Evolutionary conservation across 352 stramenopile genomes (phyloP).

Genomic region (Globisporangium apiculatum): DNA sequence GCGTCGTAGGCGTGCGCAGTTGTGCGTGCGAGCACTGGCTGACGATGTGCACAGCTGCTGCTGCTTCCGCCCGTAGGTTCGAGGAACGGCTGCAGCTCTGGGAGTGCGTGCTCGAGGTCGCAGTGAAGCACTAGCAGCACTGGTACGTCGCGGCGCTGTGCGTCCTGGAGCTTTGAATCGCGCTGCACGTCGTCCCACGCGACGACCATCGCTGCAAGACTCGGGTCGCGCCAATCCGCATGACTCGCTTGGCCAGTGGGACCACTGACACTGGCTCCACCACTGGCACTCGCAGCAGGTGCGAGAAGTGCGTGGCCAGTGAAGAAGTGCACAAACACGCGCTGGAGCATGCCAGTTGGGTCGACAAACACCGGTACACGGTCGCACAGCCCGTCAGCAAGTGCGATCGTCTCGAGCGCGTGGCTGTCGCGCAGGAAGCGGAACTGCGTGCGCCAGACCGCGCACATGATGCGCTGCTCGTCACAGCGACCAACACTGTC

Average conservation of each 20-base stretch:
- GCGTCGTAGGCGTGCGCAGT: slow-evolving; percentile 2
- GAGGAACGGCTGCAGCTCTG: slow-evolving; percentile 15
- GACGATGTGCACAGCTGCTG: slow-evolving; percentile 5
- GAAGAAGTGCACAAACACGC: slow-evolving; percentile 43
- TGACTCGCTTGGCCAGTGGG: not conserved
- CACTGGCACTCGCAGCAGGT: not conserved
- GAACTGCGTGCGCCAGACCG: slow-evolving; percentile 36
- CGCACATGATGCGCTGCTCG: slow-evolving; percentile 1
- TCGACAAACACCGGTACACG: slow-evolving; percentile 42
- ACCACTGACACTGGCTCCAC: slow-evolving; percentile 5
- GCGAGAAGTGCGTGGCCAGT: slow-evolving; percentile 31
- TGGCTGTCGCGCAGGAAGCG: slow-evolving; percentile 19
- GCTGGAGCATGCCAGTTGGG: slow-evolving; percentile 27
- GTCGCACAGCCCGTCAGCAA: slow-evolving; percentile 25
- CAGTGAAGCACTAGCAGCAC: slow-evolving; percentile 39
- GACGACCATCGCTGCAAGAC: slow-evolving; percentile 22
- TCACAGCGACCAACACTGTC: not conserved
- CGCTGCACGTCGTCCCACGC: slow-evolving; percentile 22
- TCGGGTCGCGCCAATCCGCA: slow-evolving; percentile 1
- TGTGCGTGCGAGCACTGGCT: slow-evolving; percentile 16
- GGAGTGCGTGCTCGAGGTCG: slow-evolving; percentile 4
- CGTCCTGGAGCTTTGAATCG: slow-evolving; percentile 21
- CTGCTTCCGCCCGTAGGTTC: slow-evolving; percentile 1
- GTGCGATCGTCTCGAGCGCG: slow-evolving; percentile 11
- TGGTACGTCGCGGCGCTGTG: slow-evolving; percentile 16